These are phyloP conservation scores for Chaetomiaceae sp. DNA, from an alignment of 2,329 filamentous ascomycete genomes.

Conservation along the genomic window DNA sequence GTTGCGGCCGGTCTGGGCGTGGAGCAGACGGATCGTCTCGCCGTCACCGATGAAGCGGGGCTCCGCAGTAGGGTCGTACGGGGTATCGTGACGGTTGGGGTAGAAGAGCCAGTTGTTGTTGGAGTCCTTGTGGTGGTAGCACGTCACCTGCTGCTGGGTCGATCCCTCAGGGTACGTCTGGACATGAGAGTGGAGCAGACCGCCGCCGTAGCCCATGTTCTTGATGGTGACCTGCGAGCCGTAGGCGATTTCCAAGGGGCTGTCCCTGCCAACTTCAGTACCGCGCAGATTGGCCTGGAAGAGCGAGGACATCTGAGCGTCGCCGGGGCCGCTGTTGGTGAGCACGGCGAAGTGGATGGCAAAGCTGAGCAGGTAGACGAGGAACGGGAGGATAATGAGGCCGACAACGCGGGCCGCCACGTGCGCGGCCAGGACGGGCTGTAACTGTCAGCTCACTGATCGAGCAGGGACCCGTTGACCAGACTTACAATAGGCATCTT, in stretches of 20 bases:
- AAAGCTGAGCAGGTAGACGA: conserved; percentile 95
- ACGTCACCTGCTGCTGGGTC: conserved; percentile 91
- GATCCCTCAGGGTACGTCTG: conserved; percentile 96
- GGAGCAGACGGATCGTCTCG: conserved; percentile 78
- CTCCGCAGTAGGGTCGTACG: conserved; percentile 67
- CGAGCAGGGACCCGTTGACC: background rate
- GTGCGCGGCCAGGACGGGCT: conserved; percentile 64
- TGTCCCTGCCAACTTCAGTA: conserved; percentile 90
- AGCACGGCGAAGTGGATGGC: conserved; percentile 91
- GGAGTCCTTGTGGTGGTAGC: conserved; percentile 98
- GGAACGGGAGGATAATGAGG: conserved; percentile 80
- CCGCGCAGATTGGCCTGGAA: conserved; percentile 96
- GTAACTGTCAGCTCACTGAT: conserved; percentile 4
- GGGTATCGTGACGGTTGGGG: conserved; percentile 74
- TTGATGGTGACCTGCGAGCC: conserved; percentile 91
- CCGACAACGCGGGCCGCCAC: conserved; percentile 75
- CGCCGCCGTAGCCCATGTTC: conserved; percentile 99
- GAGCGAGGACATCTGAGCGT: conserved; percentile 99
- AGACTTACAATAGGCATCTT: conserved; percentile 76
- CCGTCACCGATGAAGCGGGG: conserved; percentile 75
- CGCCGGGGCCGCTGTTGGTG: conserved; percentile 88
- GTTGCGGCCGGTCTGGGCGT: conserved; percentile 94
- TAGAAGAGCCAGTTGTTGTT: conserved; percentile 99
- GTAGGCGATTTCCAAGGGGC: conserved; percentile 83
- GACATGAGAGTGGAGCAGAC: conserved; percentile 86